Base-by-base conservation (phyloP, 768 basidiomycete species). In the Lactarius sanguifluus region DNA sequence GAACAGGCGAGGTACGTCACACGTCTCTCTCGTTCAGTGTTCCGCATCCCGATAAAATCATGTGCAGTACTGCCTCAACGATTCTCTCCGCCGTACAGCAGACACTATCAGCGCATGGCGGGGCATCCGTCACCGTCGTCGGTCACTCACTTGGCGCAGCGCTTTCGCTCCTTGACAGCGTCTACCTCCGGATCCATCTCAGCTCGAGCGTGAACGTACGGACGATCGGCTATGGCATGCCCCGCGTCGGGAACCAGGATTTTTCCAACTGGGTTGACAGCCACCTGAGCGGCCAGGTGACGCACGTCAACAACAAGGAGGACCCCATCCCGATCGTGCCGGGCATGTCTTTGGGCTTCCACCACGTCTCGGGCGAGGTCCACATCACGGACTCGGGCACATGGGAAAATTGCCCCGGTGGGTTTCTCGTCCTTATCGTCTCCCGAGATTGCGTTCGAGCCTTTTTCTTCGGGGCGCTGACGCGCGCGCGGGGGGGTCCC, bases 381-480 rank as follows among this genome's bases (percentile, higher is more conserved):
- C 79, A 79, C 65, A 78, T 79, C 68, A 79, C 82, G 50, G 77
- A 76, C 36, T 78, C 77, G 3, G 79, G 77, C 0, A 73, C 75
- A 20, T 90, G 88, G 87, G 74, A 79, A 25, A 64, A 75, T 8
- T 90, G 88, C 68, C 80, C 86, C 6, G 84, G 85, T 81, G 20
- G 3, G 66, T 4, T 20, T 13, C 32, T 34, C 16, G 2, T n/a
- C 16, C 30, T 50, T 50, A 4, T 23, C n/a, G 10, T 23, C 23
- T 52, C 23, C 23, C 25, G 0, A 23, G 50, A 25, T 5, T 15
- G 13, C 6, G 13, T 12, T 2, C 23, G 50, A 12, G 12, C 12
- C 12, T 3, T 34, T 16, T 25, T 41, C 16, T 23, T n/a, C 4
- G 18, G 12, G 41, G 34, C 6, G 38, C 34, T 65, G 36, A 61